Percentiles rank a stretch among this genome's conserved stretches.
Conservation (phyloP, 768 basidiomycete genomes). For the Rhodosporidiobolus sp. region DNA sequence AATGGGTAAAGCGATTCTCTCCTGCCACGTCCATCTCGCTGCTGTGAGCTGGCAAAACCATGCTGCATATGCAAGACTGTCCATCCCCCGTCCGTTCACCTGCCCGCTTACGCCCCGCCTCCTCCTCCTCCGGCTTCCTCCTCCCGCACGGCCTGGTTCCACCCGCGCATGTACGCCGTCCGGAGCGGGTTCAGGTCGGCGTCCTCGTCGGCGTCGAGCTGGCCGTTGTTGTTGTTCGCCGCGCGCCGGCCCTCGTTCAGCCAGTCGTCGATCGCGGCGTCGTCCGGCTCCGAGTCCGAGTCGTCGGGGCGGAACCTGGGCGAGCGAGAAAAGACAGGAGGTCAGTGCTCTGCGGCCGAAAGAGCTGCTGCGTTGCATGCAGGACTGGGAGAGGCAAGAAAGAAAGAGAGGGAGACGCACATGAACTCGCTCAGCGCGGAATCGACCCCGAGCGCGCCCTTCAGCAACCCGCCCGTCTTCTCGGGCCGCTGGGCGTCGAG, state of each 20-base stretch:
- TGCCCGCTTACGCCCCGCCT: neutral
- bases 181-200: conserved; percentile 32
- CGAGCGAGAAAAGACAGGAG: neutral
- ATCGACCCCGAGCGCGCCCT: conserved; percentile 11
- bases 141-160: conserved; percentile 9
- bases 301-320: conserved; percentile 6
- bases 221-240: conserved; percentile 24
- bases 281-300: conserved; percentile 13
- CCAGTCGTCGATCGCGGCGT: conserved; percentile 19
- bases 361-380: neutral
- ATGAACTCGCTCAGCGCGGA: conserved; percentile 27
- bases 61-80: too few species aligned
- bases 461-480: conserved; percentile 16
- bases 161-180: conserved; percentile 28
- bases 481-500: conserved; percentile 12
- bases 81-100: too few species aligned
- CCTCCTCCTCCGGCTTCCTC: neutral
- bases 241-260: conserved; percentile 1
- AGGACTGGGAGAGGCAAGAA: neutral
- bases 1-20: too few species aligned
- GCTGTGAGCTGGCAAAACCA: too few species aligned
- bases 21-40: too few species aligned
- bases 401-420: conserved; percentile 4
- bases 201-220: conserved; percentile 32
- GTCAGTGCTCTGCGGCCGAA: neutral